Evolutionary conservation across 768 basidiomycete species (phyloP).

Genomic region (Hebeloma cylindrosporum): DNA sequence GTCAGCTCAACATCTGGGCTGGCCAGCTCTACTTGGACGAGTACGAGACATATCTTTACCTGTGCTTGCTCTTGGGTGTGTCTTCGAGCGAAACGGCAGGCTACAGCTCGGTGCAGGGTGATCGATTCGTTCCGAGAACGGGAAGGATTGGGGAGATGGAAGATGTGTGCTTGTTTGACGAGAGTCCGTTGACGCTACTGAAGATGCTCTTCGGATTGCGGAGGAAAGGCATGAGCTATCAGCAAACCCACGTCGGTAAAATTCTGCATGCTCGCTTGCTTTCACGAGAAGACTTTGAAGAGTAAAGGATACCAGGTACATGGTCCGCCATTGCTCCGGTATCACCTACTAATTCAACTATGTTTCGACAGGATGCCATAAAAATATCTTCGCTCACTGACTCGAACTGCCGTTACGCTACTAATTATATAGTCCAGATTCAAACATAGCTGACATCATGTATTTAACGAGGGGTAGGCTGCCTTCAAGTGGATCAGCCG

Average conservation of each 20-base stretch:
- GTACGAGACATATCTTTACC: slow-evolving; percentile 28
- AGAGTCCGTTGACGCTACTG: slow-evolving; percentile 35
- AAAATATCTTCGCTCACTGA: too few species aligned
- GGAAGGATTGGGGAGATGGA: slow-evolving; percentile 18
- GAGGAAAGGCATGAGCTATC: slow-evolving; percentile 38
- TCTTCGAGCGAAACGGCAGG: slow-evolving; percentile 17
- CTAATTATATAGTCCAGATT: too few species aligned
- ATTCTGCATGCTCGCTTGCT: slow-evolving; percentile 26
- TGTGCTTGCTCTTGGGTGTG: slow-evolving; percentile 40
- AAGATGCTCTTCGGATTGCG: slow-evolving; percentile 34
- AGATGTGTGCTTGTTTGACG: slow-evolving; percentile 28
- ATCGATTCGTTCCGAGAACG: slow-evolving; percentile 31
- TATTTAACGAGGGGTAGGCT: too few species aligned
- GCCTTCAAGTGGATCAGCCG: too few species aligned
- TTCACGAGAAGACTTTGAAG: slow-evolving; percentile 12
- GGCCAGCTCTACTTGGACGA: slow-evolving; percentile 44
- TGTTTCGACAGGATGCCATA: too few species aligned
- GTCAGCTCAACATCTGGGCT: slow-evolving; percentile 43
- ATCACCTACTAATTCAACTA: too few species aligned
- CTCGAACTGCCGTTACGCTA: too few species aligned
- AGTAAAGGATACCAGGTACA: too few species aligned
- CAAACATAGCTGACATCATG: too few species aligned
- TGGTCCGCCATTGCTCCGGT: too few species aligned
- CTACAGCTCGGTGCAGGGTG: slow-evolving; percentile 20
- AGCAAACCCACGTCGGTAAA: slow-evolving; percentile 41